A percentile compares a stretch with the other conserved stretches of the same genome.
phyloP scores from a whole-genome alignment of 495 filamentous ascomycete genomes.

The Podospora anserina region DNA sequence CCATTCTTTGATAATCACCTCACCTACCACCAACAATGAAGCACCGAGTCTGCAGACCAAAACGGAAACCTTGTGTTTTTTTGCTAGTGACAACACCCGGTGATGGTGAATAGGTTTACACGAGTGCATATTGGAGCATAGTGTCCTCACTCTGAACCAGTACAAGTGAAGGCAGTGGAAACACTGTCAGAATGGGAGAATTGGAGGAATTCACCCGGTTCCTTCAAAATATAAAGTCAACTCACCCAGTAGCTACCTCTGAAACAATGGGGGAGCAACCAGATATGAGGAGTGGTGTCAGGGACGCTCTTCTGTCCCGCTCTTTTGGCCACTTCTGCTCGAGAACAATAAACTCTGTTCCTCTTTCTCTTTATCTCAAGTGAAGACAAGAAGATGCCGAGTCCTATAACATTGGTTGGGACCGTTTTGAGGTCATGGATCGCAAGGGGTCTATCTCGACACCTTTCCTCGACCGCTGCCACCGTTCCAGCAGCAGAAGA shows the following conservation, averaged over 20 bases:
- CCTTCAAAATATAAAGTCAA: neutral
- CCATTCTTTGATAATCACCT: neutral
- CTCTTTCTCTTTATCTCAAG: neutral
- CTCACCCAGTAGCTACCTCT: neutral
- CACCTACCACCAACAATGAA: neutral
- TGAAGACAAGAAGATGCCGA: neutral
- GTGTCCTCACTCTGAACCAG: neutral
- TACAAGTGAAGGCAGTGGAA: neutral
- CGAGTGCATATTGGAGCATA: neutral
- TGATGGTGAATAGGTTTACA: neutral
- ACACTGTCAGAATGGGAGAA: neutral
- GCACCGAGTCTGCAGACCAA: neutral
- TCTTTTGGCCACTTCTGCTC: neutral
- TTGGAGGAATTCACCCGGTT: neutral
- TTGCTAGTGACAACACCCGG: neutral
- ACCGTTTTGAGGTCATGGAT: neutral
- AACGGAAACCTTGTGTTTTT: neutral
- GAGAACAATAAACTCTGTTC: neutral
- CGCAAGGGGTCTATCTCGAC: neutral
- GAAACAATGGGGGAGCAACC: neutral
- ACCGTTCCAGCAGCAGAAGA: neutral
- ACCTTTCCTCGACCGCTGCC: neutral
- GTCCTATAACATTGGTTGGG: neutral
- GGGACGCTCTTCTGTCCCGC: neutral
- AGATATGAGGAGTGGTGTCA: neutral